Conservation (phyloP, 345 rosid species). For the Stellera chamaejasme region DNA sequence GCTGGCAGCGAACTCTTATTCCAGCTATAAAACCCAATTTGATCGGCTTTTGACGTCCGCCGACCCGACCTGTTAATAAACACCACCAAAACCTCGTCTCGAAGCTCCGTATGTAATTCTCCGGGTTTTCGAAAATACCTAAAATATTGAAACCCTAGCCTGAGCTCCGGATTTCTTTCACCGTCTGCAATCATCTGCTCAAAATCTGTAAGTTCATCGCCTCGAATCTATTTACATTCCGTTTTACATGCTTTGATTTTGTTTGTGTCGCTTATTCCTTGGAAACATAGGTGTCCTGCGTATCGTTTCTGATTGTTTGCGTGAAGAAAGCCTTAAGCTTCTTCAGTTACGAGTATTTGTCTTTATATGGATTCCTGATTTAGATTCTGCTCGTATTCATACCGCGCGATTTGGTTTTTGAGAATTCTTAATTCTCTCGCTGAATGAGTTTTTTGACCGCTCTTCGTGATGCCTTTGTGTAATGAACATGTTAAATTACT, state of each 20-base stretch:
- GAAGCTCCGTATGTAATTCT: too few species aligned
- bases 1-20: too few species aligned
- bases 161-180: neutral
- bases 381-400: neutral
- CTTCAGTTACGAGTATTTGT: neutral
- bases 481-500: neutral
- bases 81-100: too few species aligned
- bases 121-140: neutral
- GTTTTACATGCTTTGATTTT: neutral
- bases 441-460: neutral
- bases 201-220: neutral
- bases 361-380: too few species aligned
- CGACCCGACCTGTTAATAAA: neutral
- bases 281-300: neutral
- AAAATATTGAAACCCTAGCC: constrained; percentile 11
- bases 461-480: neutral
- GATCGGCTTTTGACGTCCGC: constrained; percentile 18
- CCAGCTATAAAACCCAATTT: neutral
- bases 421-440: neutral
- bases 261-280: neutral
- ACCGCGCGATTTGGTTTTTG: neutral
- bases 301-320: neutral
- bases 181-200: neutral
- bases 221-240: neutral
- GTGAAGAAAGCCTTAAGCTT: neutral